Evolutionary conservation across 352 stramenopile genomes (phyloP).

Genomic region (Globisporangium nodosum): DNA sequence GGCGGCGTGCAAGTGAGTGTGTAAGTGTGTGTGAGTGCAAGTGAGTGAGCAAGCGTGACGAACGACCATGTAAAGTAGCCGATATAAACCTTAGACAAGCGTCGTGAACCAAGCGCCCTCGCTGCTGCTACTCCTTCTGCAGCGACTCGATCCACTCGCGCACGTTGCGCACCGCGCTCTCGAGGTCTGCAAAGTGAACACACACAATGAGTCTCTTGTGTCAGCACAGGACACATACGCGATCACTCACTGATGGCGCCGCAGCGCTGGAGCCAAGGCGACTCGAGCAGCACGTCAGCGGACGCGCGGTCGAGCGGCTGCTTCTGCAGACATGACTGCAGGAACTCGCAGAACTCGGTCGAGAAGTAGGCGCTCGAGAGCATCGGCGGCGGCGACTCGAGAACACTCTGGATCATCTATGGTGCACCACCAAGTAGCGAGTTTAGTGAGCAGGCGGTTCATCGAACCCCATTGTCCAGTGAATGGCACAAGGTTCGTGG

Average conservation of each 20-base stretch:
- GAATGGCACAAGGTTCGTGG: background rate
- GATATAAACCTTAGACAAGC: background rate
- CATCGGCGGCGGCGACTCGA: slow-evolving; percentile 61
- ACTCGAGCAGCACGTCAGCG: slow-evolving; percentile 57
- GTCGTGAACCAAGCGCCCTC: no score
- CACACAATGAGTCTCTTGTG: background rate
- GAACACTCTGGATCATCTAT: slow-evolving; percentile 69
- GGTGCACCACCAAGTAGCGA: background rate
- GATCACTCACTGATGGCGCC: slow-evolving; percentile 53
- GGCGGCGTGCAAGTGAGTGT: slow-evolving; percentile 12
- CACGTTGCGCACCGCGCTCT: slow-evolving; percentile 42
- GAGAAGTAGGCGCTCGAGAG: slow-evolving; percentile 69
- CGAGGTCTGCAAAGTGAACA: slow-evolving; percentile 16
- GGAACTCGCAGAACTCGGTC: slow-evolving; percentile 65
- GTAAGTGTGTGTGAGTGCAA: slow-evolving; percentile 12
- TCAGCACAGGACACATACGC: background rate
- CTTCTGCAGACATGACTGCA: slow-evolving; percentile 60
- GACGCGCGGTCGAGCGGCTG: slow-evolving; percentile 55
- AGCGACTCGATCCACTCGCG: slow-evolving; percentile 68
- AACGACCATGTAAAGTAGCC: slow-evolving; percentile 5
- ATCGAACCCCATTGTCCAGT: no score
- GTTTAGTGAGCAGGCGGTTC: background rate
- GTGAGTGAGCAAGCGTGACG: background rate
- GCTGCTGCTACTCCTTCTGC: slow-evolving; percentile 25
- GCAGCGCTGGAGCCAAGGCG: slow-evolving; percentile 67